Conservation (phyloP, 2,329 filamentous ascomycete genomes). For the Diaporthe capsici region DNA sequence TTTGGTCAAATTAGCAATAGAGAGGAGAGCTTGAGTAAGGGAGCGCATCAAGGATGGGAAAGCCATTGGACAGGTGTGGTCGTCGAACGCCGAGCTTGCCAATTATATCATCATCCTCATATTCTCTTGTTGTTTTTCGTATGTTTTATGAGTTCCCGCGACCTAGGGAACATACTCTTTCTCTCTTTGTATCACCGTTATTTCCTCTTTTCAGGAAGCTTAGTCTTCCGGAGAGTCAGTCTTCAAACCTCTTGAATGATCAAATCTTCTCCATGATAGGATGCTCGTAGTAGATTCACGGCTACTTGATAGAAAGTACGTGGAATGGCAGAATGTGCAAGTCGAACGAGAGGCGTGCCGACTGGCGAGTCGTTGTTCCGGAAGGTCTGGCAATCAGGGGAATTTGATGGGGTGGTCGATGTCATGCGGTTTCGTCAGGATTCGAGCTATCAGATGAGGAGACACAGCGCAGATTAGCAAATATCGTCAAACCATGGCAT, state of each 20-base stretch:
- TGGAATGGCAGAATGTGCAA: background rate
- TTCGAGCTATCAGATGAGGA: fast-evolving
- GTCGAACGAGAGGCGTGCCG: background rate
- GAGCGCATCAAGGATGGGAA: too few relatives aligned
- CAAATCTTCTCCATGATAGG: fast-evolving
- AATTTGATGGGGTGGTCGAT: background rate
- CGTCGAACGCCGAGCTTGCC: too few relatives aligned
- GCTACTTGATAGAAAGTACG: fast-evolving
- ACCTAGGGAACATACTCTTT: fast-evolving
- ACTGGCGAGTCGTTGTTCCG: background rate
- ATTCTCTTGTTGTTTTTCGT: fast-evolving
- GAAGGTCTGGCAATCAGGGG: background rate
- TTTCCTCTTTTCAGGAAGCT: too few relatives aligned
- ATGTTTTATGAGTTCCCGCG: too few relatives aligned
- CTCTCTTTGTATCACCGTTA: too few relatives aligned
- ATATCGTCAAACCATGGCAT: background rate
- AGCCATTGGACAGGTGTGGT: too few relatives aligned
- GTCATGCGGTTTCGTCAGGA: background rate
- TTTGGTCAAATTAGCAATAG: too few relatives aligned
- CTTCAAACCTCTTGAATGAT: fast-evolving
- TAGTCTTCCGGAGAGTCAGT: too few relatives aligned
- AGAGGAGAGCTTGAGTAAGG: too few relatives aligned
- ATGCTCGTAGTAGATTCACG: fast-evolving
- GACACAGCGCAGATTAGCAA: fast-evolving
- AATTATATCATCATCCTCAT: too few relatives aligned